These are phyloP conservation scores for Myxozyma melibiosi DNA, from an alignment of 805 yeast species.

Conservation along the genomic window DNA sequence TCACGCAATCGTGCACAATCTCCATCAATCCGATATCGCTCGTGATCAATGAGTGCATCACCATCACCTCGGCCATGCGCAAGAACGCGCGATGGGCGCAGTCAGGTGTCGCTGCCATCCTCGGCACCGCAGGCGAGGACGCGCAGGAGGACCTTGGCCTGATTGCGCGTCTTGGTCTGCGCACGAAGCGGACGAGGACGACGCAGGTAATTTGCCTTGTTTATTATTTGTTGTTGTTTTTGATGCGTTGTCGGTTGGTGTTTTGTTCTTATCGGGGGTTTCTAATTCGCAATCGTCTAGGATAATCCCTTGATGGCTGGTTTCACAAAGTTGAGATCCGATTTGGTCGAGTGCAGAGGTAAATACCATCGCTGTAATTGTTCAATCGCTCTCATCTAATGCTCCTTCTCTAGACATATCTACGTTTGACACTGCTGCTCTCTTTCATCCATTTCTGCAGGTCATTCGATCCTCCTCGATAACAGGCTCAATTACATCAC, in stretches of 20 bases:
- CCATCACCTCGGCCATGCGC: slow-evolving; percentile 85
- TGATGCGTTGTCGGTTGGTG: too few relatives aligned
- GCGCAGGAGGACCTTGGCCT: slow-evolving; percentile 49
- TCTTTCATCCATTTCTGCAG: slow-evolving; percentile 83
- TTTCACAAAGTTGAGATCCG: slow-evolving; percentile 74
- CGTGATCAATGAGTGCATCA: slow-evolving; percentile 84
- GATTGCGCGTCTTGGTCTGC: slow-evolving; percentile 41
- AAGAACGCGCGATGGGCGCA: slow-evolving; percentile 77
- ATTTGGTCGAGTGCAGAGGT: slow-evolving; percentile 57
- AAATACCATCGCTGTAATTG: not conserved
- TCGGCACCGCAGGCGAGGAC: slow-evolving; percentile 61
- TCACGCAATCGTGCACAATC: slow-evolving; percentile 34
- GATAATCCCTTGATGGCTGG: slow-evolving; percentile 45
- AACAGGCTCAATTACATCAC: slow-evolving; percentile 79
- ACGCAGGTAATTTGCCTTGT: slow-evolving; percentile 23
- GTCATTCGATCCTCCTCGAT: slow-evolving; percentile 82
- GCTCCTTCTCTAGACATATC: slow-evolving; percentile 44
- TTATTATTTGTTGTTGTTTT: too few relatives aligned
- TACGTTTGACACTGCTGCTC: slow-evolving; percentile 67
- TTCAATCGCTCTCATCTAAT: not conserved
- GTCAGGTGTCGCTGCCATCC: slow-evolving; percentile 80
- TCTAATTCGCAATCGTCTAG: not conserved
- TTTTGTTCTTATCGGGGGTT: too few relatives aligned
- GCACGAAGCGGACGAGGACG: slow-evolving; percentile 34
- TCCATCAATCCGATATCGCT: slow-evolving; percentile 78